Conservation (phyloP, 306 rosid genomes). For the Malus sieversii region DNA sequence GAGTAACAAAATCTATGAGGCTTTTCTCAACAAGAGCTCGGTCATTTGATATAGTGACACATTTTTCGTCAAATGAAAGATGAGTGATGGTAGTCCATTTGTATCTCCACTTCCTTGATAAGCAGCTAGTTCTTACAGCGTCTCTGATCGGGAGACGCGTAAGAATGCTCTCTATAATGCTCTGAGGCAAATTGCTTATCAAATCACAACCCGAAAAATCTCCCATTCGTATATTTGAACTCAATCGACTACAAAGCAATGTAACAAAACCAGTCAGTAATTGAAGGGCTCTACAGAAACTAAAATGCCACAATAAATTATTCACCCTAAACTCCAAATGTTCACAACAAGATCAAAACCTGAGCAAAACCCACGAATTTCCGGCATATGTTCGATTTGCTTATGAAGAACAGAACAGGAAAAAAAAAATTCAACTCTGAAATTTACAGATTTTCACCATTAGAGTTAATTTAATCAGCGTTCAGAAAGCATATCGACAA, state of each 20-base stretch:
- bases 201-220: constrained; percentile 48
- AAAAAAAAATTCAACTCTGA: background rate
- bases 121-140: constrained; percentile 67
- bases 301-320: background rate
- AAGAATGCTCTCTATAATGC: constrained; percentile 72
- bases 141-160: constrained; percentile 59
- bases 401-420: background rate
- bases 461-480: background rate
- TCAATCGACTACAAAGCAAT: constrained; percentile 1
- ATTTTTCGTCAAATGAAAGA: constrained; percentile 67
- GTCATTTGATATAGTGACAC: constrained; percentile 33
- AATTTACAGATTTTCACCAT: background rate
- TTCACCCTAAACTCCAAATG: background rate
- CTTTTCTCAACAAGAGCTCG: constrained; percentile 23
- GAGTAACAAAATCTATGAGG: constrained; percentile 51
- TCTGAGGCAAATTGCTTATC: constrained; percentile 78
- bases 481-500: background rate
- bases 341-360: background rate
- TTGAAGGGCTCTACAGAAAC: background rate
- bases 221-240: constrained; percentile 34
- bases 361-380: background rate
- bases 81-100: constrained; percentile 64
- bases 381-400: background rate
- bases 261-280: constrained; percentile 10
- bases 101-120: constrained; percentile 81